A percentile compares a stretch with the other conserved stretches of the same genome.
Conservation (phyloP, 805 yeast species). For the Ogataea methanolica region DNA sequence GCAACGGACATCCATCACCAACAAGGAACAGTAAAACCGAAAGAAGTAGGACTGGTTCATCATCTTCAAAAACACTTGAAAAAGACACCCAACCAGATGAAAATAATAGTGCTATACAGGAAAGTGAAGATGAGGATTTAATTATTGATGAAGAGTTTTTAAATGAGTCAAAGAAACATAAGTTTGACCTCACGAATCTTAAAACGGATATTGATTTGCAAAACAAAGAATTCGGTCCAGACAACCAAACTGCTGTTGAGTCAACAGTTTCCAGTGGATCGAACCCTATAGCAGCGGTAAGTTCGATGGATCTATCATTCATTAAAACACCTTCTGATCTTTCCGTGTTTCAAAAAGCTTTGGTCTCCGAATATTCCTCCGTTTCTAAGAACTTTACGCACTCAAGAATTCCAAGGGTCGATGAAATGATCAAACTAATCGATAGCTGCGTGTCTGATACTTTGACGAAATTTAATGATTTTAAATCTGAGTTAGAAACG, state of each 20-base stretch:
- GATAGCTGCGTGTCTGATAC: constrained; percentile 26
- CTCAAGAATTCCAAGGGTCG: constrained; percentile 28
- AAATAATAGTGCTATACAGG: neutral
- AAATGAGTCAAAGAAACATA: neutral
- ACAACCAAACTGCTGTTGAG: no score
- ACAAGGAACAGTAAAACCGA: no score
- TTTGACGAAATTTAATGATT: constrained; percentile 13
- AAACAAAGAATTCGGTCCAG: no score
- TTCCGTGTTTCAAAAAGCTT: constrained; percentile 13
- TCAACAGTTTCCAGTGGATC: no score
- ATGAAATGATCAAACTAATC: constrained; percentile 28
- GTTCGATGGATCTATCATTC: no score
- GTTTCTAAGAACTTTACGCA: constrained; percentile 27
- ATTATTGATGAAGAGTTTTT: constrained; percentile 2
- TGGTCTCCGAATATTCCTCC: constrained; percentile 29
- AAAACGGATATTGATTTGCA: no score
- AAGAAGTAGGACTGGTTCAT: no score
- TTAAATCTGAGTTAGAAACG: constrained; percentile 15
- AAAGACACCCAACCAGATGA: no score
- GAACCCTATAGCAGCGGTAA: no score
- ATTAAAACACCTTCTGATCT: constrained; percentile 7
- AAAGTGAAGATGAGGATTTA: constrained; percentile 1
- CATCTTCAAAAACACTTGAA: no score
- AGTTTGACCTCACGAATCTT: no score
- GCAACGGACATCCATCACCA: no score